Evolutionary conservation across 2,329 filamentous ascomycete genomes (phyloP).

Genomic region (Arthrobotrys iridis): DNA sequence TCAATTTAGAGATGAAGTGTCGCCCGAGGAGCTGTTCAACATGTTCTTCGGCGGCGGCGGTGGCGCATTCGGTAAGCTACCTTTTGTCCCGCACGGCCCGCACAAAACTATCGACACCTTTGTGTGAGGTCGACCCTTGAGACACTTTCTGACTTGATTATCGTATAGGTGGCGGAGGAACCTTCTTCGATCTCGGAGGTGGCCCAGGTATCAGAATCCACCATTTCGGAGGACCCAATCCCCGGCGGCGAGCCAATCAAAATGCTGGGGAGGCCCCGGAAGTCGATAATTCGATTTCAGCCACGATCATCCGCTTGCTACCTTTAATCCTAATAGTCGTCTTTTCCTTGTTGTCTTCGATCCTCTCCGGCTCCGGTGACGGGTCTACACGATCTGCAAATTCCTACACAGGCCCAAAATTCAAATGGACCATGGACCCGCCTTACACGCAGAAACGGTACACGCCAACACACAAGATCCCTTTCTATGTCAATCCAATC

Average conservation of each 20-base stretch:
- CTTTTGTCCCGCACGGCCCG: no score
- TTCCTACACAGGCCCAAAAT: slow-evolving; percentile 70
- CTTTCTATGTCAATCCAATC: slow-evolving; percentile 84
- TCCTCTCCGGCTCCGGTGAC: slow-evolving; percentile 67
- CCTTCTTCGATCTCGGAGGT: slow-evolving; percentile 76
- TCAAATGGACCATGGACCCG: slow-evolving; percentile 77
- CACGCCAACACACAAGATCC: slow-evolving; percentile 75
- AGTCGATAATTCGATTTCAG: slow-evolving; percentile 63
- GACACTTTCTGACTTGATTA: slow-evolving; percentile 55
- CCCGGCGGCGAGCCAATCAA: slow-evolving; percentile 70
- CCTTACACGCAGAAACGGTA: slow-evolving; percentile 79
- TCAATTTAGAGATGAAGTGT: slow-evolving; percentile 87
- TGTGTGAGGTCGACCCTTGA: no score
- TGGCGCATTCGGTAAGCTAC: slow-evolving; percentile 70
- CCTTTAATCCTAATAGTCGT: slow-evolving; percentile 91
- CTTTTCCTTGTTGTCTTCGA: slow-evolving; percentile 80
- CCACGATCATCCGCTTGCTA: slow-evolving; percentile 73
- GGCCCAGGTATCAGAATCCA: slow-evolving; percentile 93
- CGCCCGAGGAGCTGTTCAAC: slow-evolving; percentile 95
- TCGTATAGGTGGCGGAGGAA: slow-evolving; percentile 63
- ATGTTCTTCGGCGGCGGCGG: slow-evolving; percentile 87
- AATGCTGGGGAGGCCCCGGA: slow-evolving; percentile 69
- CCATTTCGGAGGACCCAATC: slow-evolving; percentile 85
- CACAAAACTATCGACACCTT: slow-evolving; percentile 35
- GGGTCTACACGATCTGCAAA: slow-evolving; percentile 62